Conservation (phyloP, 2,329 filamentous ascomycete species). For the Chaetomium sp. region DNA sequence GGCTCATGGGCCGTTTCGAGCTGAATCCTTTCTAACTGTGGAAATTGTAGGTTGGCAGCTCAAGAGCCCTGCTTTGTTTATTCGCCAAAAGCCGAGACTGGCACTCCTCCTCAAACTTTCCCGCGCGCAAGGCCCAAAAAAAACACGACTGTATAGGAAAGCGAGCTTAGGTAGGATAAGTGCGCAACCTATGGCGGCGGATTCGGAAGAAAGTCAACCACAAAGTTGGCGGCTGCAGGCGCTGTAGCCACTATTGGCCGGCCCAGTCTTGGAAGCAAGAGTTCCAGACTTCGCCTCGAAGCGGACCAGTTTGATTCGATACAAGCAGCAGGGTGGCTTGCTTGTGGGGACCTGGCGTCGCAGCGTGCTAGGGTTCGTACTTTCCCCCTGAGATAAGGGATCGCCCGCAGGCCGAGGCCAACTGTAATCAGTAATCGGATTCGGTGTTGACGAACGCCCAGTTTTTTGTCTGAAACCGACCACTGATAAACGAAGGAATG, state of each 20-base stretch:
- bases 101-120: constrained; percentile 23
- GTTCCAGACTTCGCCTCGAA: constrained; percentile 22
- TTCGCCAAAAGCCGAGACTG: constrained; percentile 20
- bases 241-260: constrained; percentile 27
- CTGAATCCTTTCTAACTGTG: background rate
- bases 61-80: constrained; percentile 2
- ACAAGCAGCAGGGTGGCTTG: constrained; percentile 4
- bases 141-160: constrained; percentile 16
- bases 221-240: constrained; percentile 24
- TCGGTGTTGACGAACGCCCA: background rate
- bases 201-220: constrained; percentile 9
- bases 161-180: constrained; percentile 1
- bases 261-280: constrained; percentile 21
- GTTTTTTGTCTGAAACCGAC: constrained; percentile 9
- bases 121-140: constrained; percentile 18
- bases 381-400: constrained; percentile 12
- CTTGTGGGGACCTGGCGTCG: constrained; percentile 11
- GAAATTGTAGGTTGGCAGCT: background rate
- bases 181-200: constrained; percentile 16
- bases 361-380: background rate
- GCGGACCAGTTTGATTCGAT: constrained; percentile 27
- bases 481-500: background rate
- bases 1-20: constrained; percentile 17
- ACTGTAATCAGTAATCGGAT: background rate
- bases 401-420: background rate